phyloP scores from a whole-genome alignment of 2,329 filamentous ascomycete genomes.

The Alternaria sp. region DNA sequence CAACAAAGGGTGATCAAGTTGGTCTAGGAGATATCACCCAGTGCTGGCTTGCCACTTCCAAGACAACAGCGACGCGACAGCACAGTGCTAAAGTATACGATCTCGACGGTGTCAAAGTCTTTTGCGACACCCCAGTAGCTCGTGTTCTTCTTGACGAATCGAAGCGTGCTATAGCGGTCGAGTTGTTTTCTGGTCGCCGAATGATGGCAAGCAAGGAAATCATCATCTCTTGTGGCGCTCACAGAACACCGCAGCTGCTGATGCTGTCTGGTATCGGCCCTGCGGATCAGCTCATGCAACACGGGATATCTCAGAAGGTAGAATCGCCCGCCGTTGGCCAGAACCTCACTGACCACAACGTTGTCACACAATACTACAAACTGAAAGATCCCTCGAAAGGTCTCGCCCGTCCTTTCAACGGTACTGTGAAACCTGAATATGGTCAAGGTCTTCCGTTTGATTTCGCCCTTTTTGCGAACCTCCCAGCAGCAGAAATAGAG shows the following conservation, averaged over 20 bases:
- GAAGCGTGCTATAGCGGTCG: slow-evolving; percentile 39
- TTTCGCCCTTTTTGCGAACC: slow-evolving; percentile 22
- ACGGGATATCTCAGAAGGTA: slow-evolving; percentile 23
- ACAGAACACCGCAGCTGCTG: slow-evolving; percentile 52
- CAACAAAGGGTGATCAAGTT: slow-evolving; percentile 21
- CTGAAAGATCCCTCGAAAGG: slow-evolving; percentile 24
- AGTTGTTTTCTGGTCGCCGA: slow-evolving; percentile 9
- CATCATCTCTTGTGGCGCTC: slow-evolving; percentile 51
- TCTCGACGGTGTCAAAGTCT: slow-evolving; percentile 21
- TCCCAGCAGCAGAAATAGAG: slow-evolving; percentile 20
- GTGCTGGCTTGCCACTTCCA: slow-evolving; percentile 24
- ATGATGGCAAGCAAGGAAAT: slow-evolving; percentile 49
- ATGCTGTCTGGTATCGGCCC: slow-evolving; percentile 52
- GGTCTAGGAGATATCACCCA: slow-evolving; percentile 24
- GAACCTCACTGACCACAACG: slow-evolving; percentile 31
- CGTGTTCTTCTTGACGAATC: slow-evolving; percentile 23
- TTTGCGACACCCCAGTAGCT: slow-evolving; percentile 17
- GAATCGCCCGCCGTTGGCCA: slow-evolving; percentile 37
- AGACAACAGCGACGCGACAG: slow-evolving; percentile 21
- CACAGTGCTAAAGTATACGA: slow-evolving; percentile 31
- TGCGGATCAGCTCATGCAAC: slow-evolving; percentile 16
- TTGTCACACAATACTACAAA: slow-evolving; percentile 25
- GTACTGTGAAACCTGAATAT: slow-evolving; percentile 22
- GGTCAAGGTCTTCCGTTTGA: slow-evolving; percentile 29
- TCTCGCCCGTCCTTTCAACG: slow-evolving; percentile 29